Evolutionary conservation across 2,329 filamentous ascomycete species (phyloP), one percentile per base, ranked within the genome.

Genomic region (Fusarium chuoi): DNA sequence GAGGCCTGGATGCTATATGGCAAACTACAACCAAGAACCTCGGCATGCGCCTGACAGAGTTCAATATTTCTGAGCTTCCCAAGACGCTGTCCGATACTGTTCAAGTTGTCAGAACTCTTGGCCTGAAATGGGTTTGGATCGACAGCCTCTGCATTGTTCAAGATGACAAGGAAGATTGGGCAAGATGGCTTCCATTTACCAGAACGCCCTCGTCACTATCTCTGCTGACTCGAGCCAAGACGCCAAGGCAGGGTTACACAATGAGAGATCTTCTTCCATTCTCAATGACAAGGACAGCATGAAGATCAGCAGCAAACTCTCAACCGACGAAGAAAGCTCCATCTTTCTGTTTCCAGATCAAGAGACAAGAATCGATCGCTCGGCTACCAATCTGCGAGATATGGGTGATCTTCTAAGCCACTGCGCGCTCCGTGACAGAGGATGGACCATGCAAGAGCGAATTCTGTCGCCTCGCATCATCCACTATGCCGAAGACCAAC

Each of bases 391-490:
- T 12, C 6, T 52, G 1, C 44, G 62, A 24, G 33, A 67, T 6
- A 59, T 67, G n/a, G 51, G 51, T 1, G 64, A 67, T n/a, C 38
- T 60, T 2, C 3, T 67, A 5, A 41, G 39, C 17, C 51, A 66
- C 5, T 52, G 33, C 28, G 8, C 64, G 2, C 28, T 67, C 1
- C 20, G 62, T 3, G 44, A 66, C 4, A 17, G 64, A 33, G 62
- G 62, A 3, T 67, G 64, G 64, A 36, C 64, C 1, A 26, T 67
- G 45, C 51, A 66, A 66, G 64, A 67, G 28, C 51, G 64, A 8
- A 66, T 52, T 0, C n/a, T 67, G 0, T 66, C 64, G 1, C 33
- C 51, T 0, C n/a, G 64, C 0, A 39, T 60, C 13, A 66, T 67
- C 3, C 62, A 67, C 24, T 67, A n/a, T 6, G 61, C 64, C 6